Conservation (phyloP, 148 eudicot species). For the Rhododendron williamsianum region DNA sequence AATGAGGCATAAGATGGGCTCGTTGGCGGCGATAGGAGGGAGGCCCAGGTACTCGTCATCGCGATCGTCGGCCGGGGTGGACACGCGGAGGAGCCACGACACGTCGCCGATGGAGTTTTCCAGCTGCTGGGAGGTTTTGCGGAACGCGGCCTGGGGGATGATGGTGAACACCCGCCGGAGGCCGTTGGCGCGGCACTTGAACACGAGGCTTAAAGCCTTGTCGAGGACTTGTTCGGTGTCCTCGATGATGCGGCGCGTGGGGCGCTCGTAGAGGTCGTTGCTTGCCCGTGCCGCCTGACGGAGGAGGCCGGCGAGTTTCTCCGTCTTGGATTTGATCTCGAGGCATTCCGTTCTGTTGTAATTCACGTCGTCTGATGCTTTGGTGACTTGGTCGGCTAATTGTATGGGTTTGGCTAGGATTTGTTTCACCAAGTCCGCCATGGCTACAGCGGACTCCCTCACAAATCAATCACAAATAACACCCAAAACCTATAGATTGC, state of each 20-base stretch:
- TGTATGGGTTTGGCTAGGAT: conserved; percentile 22
- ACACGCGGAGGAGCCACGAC: conserved; percentile 75
- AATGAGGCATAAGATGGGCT: conserved; percentile 75
- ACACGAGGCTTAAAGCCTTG: conserved; percentile 47
- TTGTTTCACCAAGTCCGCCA: conserved; percentile 28
- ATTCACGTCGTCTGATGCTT: conserved; percentile 26
- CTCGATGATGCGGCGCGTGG: conserved; percentile 73
- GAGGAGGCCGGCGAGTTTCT: conserved; percentile 54
- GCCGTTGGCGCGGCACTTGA: conserved; percentile 52
- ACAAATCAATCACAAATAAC: not conserved
- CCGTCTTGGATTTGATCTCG: conserved; percentile 55
- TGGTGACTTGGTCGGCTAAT: conserved; percentile 14
- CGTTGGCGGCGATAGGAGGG: conserved; percentile 81
- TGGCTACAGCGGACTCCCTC: conserved; percentile 14
- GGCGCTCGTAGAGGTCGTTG: conserved; percentile 70
- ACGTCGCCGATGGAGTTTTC: conserved; percentile 79
- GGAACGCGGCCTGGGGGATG: conserved; percentile 50
- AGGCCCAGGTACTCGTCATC: conserved; percentile 64
- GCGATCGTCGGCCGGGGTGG: conserved; percentile 49
- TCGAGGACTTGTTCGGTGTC: conserved; percentile 68
- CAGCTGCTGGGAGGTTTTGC: conserved; percentile 48
- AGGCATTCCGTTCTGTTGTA: conserved; percentile 52
- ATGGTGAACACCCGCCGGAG: conserved; percentile 65
- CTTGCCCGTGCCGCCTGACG: conserved; percentile 69
- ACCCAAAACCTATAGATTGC: not conserved